Base-by-base conservation (phyloP, 2,329 filamentous ascomycete species). In the Aspergillus piperis region DNA sequence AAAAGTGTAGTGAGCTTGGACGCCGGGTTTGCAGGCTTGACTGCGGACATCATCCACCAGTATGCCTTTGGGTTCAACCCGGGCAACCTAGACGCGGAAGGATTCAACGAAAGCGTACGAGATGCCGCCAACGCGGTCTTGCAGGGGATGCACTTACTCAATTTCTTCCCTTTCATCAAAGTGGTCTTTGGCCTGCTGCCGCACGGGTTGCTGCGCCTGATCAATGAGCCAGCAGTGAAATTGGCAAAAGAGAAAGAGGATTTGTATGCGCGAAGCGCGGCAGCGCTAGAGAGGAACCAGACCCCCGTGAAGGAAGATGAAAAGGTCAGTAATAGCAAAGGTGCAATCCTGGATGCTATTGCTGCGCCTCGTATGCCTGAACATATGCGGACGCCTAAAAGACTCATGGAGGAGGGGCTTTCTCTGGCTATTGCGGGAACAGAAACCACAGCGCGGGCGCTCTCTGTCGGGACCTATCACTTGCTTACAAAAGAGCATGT, bases 41-140 rank as follows among this genome's bases (percentile, higher is more conserved):
- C 76, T 0, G 70, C 71, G 25, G 75, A 79, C 53, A 65, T 78
- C 11, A 75, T 78, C 42, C 65, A 71, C 21, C 68, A 76, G 48
- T 78, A 78, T 58, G 67, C 66, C 1, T 78, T 76, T 54, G 73
- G 70, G 1, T 64, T 69, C 51, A 68, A 72, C 51, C 66, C 65
- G n/a, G 64, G 64, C 1, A 73, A 72, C 51, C 67, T 77, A 15
- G 74, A 77, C 54, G 59, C 69, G 30, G 68, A 71, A 36, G 66
- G 66, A 19, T 70, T 70, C 41, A 70, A 69, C 25, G 60, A 57
- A 2, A 47, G 48, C 2, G 57, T 70, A 4, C 32, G 66, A 25
- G 66, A 68, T 15, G 66, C 66, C 2, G 25, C 68, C 32, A 68
- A 64, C 47, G 63, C 59, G 0, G 58, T 70, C 2, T 65, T 69